These are phyloP conservation scores for Jaltomata sinuosa DNA, from an alignment of 257 asterid species.

Conservation along the genomic window DNA sequence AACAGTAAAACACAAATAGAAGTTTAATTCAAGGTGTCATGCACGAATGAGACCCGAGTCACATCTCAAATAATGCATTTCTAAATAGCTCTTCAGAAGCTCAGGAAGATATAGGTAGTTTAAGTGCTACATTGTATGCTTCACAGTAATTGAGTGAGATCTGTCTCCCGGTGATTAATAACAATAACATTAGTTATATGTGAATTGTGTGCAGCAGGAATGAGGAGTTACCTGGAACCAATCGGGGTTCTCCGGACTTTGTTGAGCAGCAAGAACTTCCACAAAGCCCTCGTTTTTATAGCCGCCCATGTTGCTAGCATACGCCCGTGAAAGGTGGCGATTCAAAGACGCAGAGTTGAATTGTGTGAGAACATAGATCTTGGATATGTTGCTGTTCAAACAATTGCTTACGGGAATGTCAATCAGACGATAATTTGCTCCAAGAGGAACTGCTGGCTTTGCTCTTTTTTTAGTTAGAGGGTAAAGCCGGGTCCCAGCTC, in stretches of 20 bases:
- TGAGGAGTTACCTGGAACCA: conserved; percentile 70
- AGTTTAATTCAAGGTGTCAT: neutral
- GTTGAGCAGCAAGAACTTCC: conserved; percentile 99
- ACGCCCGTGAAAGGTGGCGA: conserved; percentile 91
- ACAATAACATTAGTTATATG: neutral
- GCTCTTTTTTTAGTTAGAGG: conserved; percentile 94
- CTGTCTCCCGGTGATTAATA: neutral
- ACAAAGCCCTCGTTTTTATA: conserved; percentile 90
- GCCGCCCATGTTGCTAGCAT: conserved; percentile 89
- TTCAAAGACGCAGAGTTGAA: conserved; percentile 95
- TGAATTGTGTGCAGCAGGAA: neutral
- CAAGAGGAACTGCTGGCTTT: conserved; percentile 95
- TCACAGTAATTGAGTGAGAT: neutral
- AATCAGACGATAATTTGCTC: conserved; percentile 86
- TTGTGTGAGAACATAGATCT: conserved; percentile 92
- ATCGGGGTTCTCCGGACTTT: conserved; percentile 93
- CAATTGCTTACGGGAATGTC: conserved; percentile 98
- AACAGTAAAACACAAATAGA: neutral
- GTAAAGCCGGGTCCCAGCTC: conserved; percentile 94
- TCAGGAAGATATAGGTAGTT: neutral
- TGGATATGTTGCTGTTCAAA: conserved; percentile 80
- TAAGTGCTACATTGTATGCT: neutral
- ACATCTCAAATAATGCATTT: neutral
- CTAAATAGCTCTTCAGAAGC: neutral
- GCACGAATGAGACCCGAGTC: neutral